Base-by-base conservation (phyloP, 192 early-diverging fungal species). In the Umbelopsis sp. region DNA sequence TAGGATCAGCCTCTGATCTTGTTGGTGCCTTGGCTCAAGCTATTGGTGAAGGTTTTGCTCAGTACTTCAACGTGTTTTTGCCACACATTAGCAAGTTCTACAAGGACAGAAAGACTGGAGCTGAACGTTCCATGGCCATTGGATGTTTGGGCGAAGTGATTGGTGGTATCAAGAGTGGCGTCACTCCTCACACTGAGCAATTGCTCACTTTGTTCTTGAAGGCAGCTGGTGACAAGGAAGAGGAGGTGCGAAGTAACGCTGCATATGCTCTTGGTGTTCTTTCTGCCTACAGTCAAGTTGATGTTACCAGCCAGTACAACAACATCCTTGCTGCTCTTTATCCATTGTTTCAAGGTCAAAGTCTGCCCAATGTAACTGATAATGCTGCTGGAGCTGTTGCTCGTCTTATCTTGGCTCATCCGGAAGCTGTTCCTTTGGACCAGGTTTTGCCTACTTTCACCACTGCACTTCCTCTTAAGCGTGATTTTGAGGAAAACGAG, bases 81-180 rank as follows among this genome's bases (percentile, higher is more conserved):
- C 93, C 92, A 15, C 82, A 89, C 53, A 95, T 95, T 72, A 81
- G 83, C 23, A 91, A 89, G 69, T 95, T 93, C 78, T 92, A 90
- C 74, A 93, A 92, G 83, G 86, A 86, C 45, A 70, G 84, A 20
- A 85, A 87, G 69, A 85, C 88, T 3, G 78, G 83, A 23, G 84
- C 88, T 55, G 95, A 97, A 75, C 91, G 95, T 45, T 93, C 91
- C 46, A 95, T 96, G 93, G 92, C 94, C 9, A 87, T 94, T 48
- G 95, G 95, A 11, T 93, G 91, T 64, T 76, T 97, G 55, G 92
- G 92, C 23, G 95, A 97, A 82, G 86, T 89, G 49, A 83, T 84
- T n/a, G 69, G 76, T 48, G 90, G 91, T 27, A 72, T 94, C 46
- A 85, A 88, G 64, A 68, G 68, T n/a, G 88, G 86, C 7, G 68